Conservation (phyloP, 1,284 basidiomycete genomes). For the Salmacisia buchloeana region DNA sequence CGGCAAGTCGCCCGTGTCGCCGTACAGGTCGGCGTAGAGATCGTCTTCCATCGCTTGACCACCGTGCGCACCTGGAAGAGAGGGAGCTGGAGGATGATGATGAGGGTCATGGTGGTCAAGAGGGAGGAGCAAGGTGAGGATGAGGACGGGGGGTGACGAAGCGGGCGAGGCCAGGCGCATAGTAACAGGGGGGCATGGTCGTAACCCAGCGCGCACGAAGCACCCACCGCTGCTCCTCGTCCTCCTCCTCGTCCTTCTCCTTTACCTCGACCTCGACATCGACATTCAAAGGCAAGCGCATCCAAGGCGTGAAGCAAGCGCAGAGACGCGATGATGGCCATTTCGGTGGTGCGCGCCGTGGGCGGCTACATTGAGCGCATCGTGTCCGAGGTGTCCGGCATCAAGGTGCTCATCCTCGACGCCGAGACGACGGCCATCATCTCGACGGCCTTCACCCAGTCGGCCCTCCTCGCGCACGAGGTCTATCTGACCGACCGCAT, state of each 20-base stretch:
- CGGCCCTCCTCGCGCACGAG: slow-evolving; percentile 86
- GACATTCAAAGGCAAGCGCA: not conserved
- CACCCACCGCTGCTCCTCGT: not conserved
- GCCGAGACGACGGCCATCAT: slow-evolving; percentile 94
- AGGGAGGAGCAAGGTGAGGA: not conserved
- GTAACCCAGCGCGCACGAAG: too few relatives aligned
- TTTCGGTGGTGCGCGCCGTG: slow-evolving; percentile 64
- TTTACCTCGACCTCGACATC: not conserved
- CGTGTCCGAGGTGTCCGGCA: slow-evolving; percentile 75
- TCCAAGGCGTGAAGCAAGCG: not conserved
- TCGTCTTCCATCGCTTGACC: slow-evolving; percentile 21
- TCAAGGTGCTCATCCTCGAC: slow-evolving; percentile 97
- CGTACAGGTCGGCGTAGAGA: slow-evolving; percentile 42
- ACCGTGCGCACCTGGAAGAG: not conserved
- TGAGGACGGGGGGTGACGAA: not conserved
- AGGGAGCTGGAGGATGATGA: not conserved
- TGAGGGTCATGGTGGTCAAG: not conserved
- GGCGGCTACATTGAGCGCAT: slow-evolving; percentile 89
- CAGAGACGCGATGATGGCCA: slow-evolving; percentile 2
- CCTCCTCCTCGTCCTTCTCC: not conserved
- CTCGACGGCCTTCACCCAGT: slow-evolving; percentile 89
- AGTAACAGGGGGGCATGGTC: too few relatives aligned
- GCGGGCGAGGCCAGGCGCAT: too few relatives aligned
- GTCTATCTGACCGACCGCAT: slow-evolving; percentile 96
- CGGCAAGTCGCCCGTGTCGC: slow-evolving; percentile 20